Evolutionary conservation across 768 basidiomycete genomes (phyloP).

Genomic region (Boletus reticulatus): DNA sequence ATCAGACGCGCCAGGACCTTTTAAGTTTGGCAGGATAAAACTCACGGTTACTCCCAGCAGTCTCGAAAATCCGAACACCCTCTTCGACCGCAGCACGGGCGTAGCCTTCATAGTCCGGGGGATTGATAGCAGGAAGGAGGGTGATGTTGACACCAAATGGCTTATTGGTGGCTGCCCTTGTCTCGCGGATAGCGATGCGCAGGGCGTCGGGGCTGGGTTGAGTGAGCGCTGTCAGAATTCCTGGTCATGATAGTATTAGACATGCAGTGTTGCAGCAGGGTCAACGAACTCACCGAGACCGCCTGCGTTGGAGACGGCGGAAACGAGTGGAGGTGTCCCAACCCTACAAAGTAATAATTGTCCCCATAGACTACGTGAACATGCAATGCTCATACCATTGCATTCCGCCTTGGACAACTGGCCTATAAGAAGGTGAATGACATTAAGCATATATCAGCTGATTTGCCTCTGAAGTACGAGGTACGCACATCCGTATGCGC

Average conservation of each 20-base stretch:
- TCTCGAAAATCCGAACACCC: conserved; percentile 87
- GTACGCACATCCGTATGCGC: conserved; percentile 61
- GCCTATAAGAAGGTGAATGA: conserved; percentile 38
- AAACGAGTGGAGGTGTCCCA: conserved; percentile 68
- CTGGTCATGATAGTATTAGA: conserved; percentile 31
- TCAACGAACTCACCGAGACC: conserved; percentile 55
- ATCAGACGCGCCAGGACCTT: not conserved
- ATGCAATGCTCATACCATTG: conserved; percentile 58
- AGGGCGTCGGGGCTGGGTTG: conserved; percentile 84
- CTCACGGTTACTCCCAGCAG: conserved; percentile 88
- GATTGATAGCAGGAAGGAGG: conserved; percentile 83
- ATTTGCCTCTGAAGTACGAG: conserved; percentile 20
- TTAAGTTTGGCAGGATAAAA: not conserved
- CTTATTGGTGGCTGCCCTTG: conserved; percentile 62
- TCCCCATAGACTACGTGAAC: not conserved
- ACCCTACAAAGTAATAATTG: conserved; percentile 51
- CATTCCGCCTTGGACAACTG: conserved; percentile 87
- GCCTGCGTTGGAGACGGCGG: conserved; percentile 81
- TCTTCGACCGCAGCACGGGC: conserved; percentile 82
- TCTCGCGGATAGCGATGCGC: conserved; percentile 76
- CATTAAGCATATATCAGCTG: not conserved
- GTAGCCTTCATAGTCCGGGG: conserved; percentile 87
- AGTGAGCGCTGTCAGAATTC: conserved; percentile 84
- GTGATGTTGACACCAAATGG: conserved; percentile 88
- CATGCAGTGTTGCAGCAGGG: not conserved